Evolutionary conservation across 257 asterid genomes (phyloP), one percentile per base, ranked within the genome.

Genomic region (Thymus quinquecostatus): DNA sequence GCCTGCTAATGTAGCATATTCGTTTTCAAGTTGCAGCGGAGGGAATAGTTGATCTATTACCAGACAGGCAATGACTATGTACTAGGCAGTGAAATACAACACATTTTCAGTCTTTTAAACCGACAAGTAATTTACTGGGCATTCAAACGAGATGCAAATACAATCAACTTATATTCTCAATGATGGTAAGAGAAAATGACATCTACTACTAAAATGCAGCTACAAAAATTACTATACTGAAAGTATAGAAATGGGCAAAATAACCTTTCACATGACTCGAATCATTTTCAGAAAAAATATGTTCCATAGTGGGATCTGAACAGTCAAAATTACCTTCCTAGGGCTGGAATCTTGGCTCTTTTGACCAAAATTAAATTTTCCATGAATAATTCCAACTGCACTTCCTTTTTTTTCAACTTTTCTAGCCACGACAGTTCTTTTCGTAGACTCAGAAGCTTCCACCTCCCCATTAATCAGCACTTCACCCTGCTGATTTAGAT

Each of bases 251-350:
- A 60, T 68, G 68, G 64, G n/a, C 27, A 12, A 44, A 61, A 64
- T 7, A 6, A 4, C 32, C 54, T 38, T 30, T 34, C 28, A 53
- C 43, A 49, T 38, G 47, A 69, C 27, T 5, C 43, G 49, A 30
- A 48, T 65, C 48, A 49, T 21, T 12, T 49, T 13, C 32, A 58
- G 38, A 33, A 50, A 74, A 10, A 21, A 43, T 2, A 38, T 38
- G 41, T 38, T 38, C 41, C 36, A 60, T 11, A 11, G 38, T 14
- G 41, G 47, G 13, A 63, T 40, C 66, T 75, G 45, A 55, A 75
- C 33, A 64, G 51, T 55, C 53, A 45, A 77, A 69, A 69, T 83
- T 79, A 92, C 99, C 98, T 95, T 95, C 66, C 65, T 76, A 12
- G 87, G 76, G 73, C 77, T 82, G 51, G 66, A 62, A 14, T 81